Base-by-base conservation (phyloP, 176 grass and related monocot genomes). In the Pharus latifolius region DNA sequence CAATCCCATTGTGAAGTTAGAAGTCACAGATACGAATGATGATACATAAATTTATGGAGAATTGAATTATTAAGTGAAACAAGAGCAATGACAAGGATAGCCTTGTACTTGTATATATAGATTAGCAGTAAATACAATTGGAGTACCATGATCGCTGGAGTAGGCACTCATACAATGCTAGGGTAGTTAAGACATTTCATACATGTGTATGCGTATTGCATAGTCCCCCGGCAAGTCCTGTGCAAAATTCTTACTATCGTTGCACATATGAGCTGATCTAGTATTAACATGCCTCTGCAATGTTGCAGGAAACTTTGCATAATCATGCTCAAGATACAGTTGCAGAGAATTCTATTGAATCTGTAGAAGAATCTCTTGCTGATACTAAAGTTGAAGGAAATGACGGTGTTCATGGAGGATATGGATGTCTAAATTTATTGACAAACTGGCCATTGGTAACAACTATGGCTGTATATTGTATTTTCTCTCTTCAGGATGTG, bases 401-500 rank as follows among this genome's bases (percentile, higher is more conserved):
- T 63, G 77, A 46, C 61, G 15, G 27, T 43, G 66, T n/a, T n/a
- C n/a, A n/a, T n/a, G n/a, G n/a, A n/a, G 74, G 44, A 38, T 25
- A 29, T 70, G 60, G 65, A 67, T 85, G 47, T 71, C 72, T 74
- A 83, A 77, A 37, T 69, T 63, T 98, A 72, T 83, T 98, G 32
- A 92, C 58, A 74, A 98, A 98, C 55, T 90, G 86, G 94, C 83
- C 80, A 52, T 55, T 98, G 49, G 85, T 98, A 80, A 90, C 94
- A 35, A 80, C 89, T 54, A 85, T 98, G 53, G 72, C 86, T 42
- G 57, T 88, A 31, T 98, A 93, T 78, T 98, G 94, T 61, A 74
- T 98, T 74, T 92, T 93, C 75, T 93, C 89, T 70, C 81, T 98
- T 70, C 89, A 90, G 67, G 94, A 98, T 32, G 78, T 92, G 71